A percentile compares a stretch with the other conserved stretches of the same genome.
Evolutionary conservation across 495 filamentous ascomycete genomes (phyloP).

Genomic region (Aspergillus sparsus): DNA sequence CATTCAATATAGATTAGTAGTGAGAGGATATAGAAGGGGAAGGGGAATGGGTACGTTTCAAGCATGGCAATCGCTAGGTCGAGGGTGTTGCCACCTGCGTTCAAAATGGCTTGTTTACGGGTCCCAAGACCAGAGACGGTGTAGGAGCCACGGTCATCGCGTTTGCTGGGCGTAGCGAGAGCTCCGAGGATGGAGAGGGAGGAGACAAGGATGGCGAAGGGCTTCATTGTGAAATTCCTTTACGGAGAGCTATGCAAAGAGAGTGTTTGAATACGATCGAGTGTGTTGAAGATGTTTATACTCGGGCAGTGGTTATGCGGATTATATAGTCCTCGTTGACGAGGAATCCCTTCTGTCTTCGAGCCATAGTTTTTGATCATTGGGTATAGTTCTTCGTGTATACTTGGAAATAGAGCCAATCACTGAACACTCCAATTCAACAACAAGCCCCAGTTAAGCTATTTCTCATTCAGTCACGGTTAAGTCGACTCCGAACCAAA

Average conservation of each 20-base stretch:
- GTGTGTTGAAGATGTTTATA: background rate
- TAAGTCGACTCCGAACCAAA: no score
- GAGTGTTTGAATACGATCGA: background rate
- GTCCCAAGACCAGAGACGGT: constrained; percentile 34
- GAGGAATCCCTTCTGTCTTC: no score
- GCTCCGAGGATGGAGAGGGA: constrained; percentile 6
- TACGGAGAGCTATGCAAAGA: background rate
- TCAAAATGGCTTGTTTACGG: constrained; percentile 33
- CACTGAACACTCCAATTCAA: no score
- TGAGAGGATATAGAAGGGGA: background rate
- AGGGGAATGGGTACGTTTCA: constrained; percentile 29
- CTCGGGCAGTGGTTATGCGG: no score
- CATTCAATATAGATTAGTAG: background rate
- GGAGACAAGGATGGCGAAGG: background rate
- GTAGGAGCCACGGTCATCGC: constrained; percentile 29
- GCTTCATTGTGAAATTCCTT: background rate
- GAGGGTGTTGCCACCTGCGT: constrained; percentile 37
- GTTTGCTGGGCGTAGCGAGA: constrained; percentile 3
- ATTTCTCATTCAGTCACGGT: no score
- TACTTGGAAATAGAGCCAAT: no score
- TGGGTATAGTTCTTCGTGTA: no score
- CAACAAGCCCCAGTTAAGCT: no score
- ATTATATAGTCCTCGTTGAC: no score
- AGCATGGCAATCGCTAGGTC: constrained; percentile 47
- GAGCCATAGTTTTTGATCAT: no score